phyloP scores from a whole-genome alignment of 2,329 filamentous ascomycete genomes.

The Colletotrichum sp. region DNA sequence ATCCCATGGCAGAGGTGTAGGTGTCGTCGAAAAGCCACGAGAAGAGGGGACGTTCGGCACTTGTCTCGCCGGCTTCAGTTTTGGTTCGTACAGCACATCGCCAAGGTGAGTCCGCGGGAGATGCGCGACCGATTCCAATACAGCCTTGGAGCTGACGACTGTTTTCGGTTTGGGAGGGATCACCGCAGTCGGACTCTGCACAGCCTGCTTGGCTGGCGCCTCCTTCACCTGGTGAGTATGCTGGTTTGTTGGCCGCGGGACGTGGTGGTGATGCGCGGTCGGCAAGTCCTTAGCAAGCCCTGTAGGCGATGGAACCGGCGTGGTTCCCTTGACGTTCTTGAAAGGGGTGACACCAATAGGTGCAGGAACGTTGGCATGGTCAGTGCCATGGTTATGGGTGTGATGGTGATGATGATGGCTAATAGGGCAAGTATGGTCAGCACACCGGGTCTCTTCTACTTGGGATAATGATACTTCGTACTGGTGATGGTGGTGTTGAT shows the following conservation, averaged over 20 bases:
- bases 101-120: conserved; percentile 82
- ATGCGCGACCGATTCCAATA: conserved; percentile 74
- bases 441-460: not conserved
- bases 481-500: conserved; percentile 71
- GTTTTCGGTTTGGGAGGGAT: conserved; percentile 67
- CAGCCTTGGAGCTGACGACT: conserved; percentile 69
- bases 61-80: conserved; percentile 59
- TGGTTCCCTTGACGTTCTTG: conserved; percentile 54
- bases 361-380: conserved; percentile 45
- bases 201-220: conserved; percentile 28
- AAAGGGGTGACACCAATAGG: conserved; percentile 47
- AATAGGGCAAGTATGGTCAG: not conserved
- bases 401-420: conserved; percentile 66
- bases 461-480: conserved; percentile 45
- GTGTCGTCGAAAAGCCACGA: conserved; percentile 58
- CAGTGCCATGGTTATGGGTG: conserved; percentile 58
- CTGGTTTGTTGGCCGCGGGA: conserved; percentile 37
- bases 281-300: conserved; percentile 40
- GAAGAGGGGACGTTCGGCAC: conserved; percentile 43
- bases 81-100: conserved; percentile 79
- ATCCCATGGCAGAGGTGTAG: conserved; percentile 78
- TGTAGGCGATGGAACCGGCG: conserved; percentile 50
- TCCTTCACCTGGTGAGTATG: conserved; percentile 19
- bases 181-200: conserved; percentile 43
- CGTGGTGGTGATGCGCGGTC: conserved; percentile 50